Conservation (phyloP, 202 grass and related monocot species). For the Panicum virgatum region DNA sequence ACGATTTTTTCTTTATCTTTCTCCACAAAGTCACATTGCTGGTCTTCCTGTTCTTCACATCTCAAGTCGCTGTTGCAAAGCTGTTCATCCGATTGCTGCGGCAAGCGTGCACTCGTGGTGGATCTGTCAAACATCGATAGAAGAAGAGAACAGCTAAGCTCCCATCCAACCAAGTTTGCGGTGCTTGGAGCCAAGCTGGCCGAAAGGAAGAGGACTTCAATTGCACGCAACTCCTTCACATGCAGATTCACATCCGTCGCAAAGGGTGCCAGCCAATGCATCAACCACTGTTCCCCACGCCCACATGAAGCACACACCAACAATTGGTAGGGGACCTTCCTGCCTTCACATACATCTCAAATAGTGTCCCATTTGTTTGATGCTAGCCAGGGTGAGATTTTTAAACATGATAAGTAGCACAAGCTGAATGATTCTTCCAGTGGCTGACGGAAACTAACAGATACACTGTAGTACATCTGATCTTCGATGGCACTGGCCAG, state of each 20-base stretch:
- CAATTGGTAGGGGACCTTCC: conserved; percentile 41
- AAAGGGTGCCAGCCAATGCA: conserved; percentile 35
- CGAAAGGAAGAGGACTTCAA: conserved; percentile 49
- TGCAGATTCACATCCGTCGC: conserved; percentile 23
- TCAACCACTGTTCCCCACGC: conserved; percentile 29
- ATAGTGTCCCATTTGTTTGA: neutral
- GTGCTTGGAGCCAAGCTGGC: conserved; percentile 29
- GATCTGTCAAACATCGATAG: neutral
- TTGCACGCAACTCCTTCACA: conserved; percentile 43
- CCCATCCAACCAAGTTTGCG: conserved; percentile 28
- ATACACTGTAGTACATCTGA: conserved; percentile 9
- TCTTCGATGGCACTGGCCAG: conserved; percentile 18
- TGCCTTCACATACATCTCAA: neutral
- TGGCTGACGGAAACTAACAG: conserved; percentile 3
- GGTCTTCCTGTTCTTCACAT: neutral
- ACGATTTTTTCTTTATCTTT: no score
- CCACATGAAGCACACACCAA: neutral
- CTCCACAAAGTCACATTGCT: neutral
- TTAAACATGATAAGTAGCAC: neutral
- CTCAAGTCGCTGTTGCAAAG: neutral
- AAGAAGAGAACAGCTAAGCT: conserved; percentile 5
- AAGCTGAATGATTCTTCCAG: conserved; percentile 15
- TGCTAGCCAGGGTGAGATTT: conserved; percentile 1
- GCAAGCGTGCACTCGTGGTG: neutral
- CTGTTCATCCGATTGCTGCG: neutral